Base-by-base conservation (phyloP, 805 yeast species). In the Wickerhamiella bombiphila region DNA sequence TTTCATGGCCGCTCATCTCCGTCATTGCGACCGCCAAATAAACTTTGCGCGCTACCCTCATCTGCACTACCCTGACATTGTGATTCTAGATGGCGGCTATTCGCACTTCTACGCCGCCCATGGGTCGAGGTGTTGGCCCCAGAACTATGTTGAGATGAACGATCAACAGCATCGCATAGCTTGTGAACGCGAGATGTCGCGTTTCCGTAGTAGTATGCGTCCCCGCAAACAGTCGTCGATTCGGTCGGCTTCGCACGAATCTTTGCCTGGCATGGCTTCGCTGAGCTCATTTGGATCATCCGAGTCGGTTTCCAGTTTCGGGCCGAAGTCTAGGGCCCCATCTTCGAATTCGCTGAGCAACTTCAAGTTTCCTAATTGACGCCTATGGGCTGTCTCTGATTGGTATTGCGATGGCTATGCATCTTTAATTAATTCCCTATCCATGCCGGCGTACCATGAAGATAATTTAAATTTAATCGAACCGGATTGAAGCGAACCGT, bases 51-150 rank as follows among this genome's bases (percentile, higher is more conserved):
- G 69, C 43, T 91, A 91, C 58, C 98, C 98, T 0, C 63, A 69
- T 42, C 64, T 91, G 40, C 72, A 70, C 45, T 91, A 78, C 54
- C 98, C 98, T 2, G 94, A 91, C 59, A 74, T 91, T 31, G 74
- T 82, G 26, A 74, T 91, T 24, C 64, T 91, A 32, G 80, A 83
- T 45, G 97, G 97, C 21, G 98, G 98, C 9, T 91, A 91, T 64
- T 76, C 77, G 54, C 64, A 65, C 28, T 91, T 86, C 52, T 86
- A 66, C 57, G 75, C 74, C 34, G 56, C 57, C 22, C 73, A 65
- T 53, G 65, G 71, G 34, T 57, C 56, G 17, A 62, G 75, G 32
- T 85, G 96, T 54, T 63, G 55, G 43, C 94, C 94, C 2, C 80
- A 72, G 47, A 74, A 71, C 38, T 91, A 91, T 51, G 74, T 86